Conservation (phyloP, 371 early-diverging fungal species). For the Mucor racemosus region DNA sequence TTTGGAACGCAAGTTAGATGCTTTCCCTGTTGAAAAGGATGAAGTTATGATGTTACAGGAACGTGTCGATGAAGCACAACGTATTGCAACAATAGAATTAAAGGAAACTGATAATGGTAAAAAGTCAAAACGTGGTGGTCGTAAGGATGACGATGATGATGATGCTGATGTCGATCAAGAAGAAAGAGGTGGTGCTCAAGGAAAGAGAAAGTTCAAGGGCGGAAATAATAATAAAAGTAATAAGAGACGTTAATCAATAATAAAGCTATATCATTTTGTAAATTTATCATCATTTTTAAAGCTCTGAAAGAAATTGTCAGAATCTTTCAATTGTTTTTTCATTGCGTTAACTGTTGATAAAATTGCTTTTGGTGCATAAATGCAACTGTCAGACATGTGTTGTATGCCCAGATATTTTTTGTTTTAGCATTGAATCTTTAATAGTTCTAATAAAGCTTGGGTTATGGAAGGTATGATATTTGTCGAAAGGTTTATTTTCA, state of each 20-base stretch:
- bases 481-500: too few species aligned
- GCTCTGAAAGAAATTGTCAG: too few species aligned
- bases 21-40: slow-evolving; percentile 83
- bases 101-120: slow-evolving; percentile 65
- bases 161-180: slow-evolving; percentile 57
- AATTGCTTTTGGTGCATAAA: too few species aligned
- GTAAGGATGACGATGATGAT: slow-evolving; percentile 56
- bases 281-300: too few species aligned
- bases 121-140: slow-evolving; percentile 56
- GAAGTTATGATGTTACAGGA: slow-evolving; percentile 91
- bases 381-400: too few species aligned
- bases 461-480: too few species aligned
- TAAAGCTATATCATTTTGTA: background rate
- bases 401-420: too few species aligned
- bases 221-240: slow-evolving; percentile 23
- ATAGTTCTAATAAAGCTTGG: too few species aligned
- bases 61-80: slow-evolving; percentile 90
- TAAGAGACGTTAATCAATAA: slow-evolving; percentile 13
- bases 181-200: slow-evolving; percentile 34
- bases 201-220: slow-evolving; percentile 39
- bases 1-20: slow-evolving; percentile 82
- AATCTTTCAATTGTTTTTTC: too few species aligned
- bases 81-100: slow-evolving; percentile 77
- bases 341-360: too few species aligned
- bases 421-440: too few species aligned